phyloP scores from a whole-genome alignment of 768 basidiomycete genomes.

The Leccinum fibrillosum region DNA sequence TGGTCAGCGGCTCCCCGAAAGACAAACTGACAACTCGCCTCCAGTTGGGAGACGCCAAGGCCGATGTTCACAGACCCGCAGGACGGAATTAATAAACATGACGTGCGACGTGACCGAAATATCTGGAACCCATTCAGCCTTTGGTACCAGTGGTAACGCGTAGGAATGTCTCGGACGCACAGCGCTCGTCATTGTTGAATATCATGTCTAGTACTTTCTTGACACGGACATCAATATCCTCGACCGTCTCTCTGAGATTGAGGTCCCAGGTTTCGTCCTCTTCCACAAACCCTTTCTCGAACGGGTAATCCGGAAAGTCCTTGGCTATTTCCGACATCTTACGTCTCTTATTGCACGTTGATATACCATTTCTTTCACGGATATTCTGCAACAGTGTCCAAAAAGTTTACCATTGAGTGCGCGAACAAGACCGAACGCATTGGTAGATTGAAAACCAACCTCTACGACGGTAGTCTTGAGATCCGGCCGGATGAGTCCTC shows the following conservation, averaged over 20 bases:
- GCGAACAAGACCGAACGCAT: too few relatives aligned
- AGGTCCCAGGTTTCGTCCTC: slow-evolving; percentile 61
- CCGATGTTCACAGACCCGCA: slow-evolving; percentile 44
- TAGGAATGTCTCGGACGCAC: slow-evolving; percentile 36
- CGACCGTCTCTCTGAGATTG: slow-evolving; percentile 49
- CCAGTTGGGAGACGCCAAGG: slow-evolving; percentile 55
- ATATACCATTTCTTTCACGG: slow-evolving; percentile 63
- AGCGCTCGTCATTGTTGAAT: slow-evolving; percentile 46
- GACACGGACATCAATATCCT: slow-evolving; percentile 24
- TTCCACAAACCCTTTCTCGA: slow-evolving; percentile 60
- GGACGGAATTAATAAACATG: slow-evolving; percentile 56
- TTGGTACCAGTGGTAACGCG: background rate
- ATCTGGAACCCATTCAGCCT: slow-evolving; percentile 35
- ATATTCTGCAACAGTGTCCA: slow-evolving; percentile 43
- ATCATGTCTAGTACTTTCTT: slow-evolving; percentile 49
- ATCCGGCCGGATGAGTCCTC: slow-evolving; percentile 33
- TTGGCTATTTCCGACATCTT: slow-evolving; percentile 44
- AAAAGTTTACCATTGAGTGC: background rate
- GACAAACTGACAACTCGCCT: slow-evolving; percentile 39
- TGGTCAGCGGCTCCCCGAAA: slow-evolving; percentile 1
- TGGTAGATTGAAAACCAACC: slow-evolving; percentile 32
- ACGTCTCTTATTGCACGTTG: slow-evolving; percentile 68
- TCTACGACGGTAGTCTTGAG: slow-evolving; percentile 49
- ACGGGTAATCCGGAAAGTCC: slow-evolving; percentile 46
- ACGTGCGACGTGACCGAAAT: slow-evolving; percentile 67